phyloP scores from a whole-genome alignment of 768 basidiomycete species.

The Omphalotus guepiniiformis region DNA sequence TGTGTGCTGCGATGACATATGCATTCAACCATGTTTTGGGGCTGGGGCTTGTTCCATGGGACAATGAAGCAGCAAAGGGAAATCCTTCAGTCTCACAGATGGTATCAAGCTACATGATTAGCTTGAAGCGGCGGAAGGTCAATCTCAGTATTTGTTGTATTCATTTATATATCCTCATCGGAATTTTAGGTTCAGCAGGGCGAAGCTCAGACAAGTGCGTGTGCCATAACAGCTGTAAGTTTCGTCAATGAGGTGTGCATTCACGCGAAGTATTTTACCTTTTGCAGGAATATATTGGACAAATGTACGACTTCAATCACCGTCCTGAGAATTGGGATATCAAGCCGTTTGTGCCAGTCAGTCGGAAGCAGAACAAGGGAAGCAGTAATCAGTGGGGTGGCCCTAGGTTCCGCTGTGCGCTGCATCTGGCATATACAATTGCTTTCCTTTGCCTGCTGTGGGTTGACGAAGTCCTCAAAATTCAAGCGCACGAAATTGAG shows the following conservation, averaged over 20 bases:
- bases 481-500: slow-evolving; percentile 23
- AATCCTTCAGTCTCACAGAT: slow-evolving; percentile 25
- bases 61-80: slow-evolving; percentile 20
- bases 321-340: slow-evolving; percentile 14
- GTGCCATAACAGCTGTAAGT: slow-evolving; percentile 23
- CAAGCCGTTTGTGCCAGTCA: slow-evolving; percentile 14
- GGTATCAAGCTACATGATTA: slow-evolving; percentile 26
- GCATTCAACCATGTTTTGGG: slow-evolving; percentile 23
- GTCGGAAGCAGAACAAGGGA: slow-evolving; percentile 3
- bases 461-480: slow-evolving; percentile 31
- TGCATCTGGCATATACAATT: slow-evolving; percentile 27
- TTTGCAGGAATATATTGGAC: slow-evolving; percentile 20
- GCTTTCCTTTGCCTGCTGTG: slow-evolving; percentile 31
- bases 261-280: no score
- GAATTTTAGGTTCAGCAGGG: slow-evolving; percentile 15
- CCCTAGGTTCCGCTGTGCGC: slow-evolving; percentile 17
- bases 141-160: background rate
- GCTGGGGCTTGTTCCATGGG: slow-evolving; percentile 25
- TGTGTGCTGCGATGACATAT: slow-evolving; percentile 28
- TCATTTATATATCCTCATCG: background rate
- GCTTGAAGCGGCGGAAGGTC: slow-evolving; percentile 22
- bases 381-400: slow-evolving; percentile 26
- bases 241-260: background rate
- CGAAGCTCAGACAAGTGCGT: slow-evolving; percentile 21
- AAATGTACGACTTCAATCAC: slow-evolving; percentile 25